These are phyloP conservation scores for Cladosporium phlei DNA, from an alignment of 2,329 filamentous ascomycete species.

Conservation along the genomic window DNA sequence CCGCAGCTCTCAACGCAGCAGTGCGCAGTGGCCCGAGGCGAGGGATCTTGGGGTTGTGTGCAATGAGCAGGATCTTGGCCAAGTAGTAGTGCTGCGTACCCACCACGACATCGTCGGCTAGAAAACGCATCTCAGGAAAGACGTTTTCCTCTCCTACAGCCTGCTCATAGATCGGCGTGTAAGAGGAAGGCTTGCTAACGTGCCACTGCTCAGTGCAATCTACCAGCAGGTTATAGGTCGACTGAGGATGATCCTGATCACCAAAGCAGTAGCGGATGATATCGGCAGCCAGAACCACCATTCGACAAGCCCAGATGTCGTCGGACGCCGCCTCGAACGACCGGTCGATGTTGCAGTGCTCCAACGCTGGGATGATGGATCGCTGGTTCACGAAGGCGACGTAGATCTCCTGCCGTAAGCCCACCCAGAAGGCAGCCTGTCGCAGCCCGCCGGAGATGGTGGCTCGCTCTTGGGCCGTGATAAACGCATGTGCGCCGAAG, in stretches of 20 bases:
- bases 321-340: slow-evolving; percentile 47
- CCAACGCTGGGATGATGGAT: slow-evolving; percentile 49
- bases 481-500: slow-evolving; percentile 33
- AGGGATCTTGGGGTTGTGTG: slow-evolving; percentile 53
- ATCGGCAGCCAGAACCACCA: slow-evolving; percentile 59
- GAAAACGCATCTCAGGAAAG: slow-evolving; percentile 57
- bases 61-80: slow-evolving; percentile 52
- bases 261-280: slow-evolving; percentile 61
- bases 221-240: slow-evolving; percentile 43
- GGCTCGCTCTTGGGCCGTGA: slow-evolving; percentile 29
- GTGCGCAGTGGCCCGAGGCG: slow-evolving; percentile 42
- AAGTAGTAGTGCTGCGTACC: slow-evolving; percentile 58
- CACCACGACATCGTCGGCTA: slow-evolving; percentile 54
- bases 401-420: slow-evolving; percentile 57
- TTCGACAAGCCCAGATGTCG: slow-evolving; percentile 56
- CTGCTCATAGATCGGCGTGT: slow-evolving; percentile 50
- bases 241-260: slow-evolving; percentile 30
- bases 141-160: slow-evolving; percentile 37
- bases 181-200: slow-evolving; percentile 46
- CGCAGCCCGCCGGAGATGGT: slow-evolving; percentile 36
- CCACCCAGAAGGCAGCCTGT: slow-evolving; percentile 53
- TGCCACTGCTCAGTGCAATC: slow-evolving; percentile 47
- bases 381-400: slow-evolving; percentile 41
- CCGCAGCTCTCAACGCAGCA: slow-evolving; percentile 37
- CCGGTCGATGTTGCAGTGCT: slow-evolving; percentile 49